Percentiles rank a stretch among this genome's conserved stretches.
Evolutionary conservation across 2,329 filamentous ascomycete genomes (phyloP).

Genomic region (Beauveria caledonica): DNA sequence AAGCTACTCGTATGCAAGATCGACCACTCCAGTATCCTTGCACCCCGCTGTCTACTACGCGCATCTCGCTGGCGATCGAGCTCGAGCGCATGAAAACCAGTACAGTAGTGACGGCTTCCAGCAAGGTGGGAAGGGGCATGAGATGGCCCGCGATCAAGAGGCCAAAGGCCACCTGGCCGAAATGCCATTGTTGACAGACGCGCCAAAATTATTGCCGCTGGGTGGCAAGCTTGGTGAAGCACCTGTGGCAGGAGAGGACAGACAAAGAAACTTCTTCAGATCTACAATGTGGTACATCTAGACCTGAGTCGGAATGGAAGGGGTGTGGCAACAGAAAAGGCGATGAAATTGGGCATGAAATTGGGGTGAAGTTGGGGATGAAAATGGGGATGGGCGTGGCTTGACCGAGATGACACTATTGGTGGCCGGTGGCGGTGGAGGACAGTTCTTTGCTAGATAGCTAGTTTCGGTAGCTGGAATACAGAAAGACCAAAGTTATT

Average conservation of each 20-base stretch:
- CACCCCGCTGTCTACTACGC: constrained; percentile 94
- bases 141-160: constrained; percentile 29
- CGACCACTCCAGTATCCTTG: constrained; percentile 84
- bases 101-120: constrained; percentile 36
- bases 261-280: constrained; percentile 28
- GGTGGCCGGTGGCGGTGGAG: constrained; percentile 9
- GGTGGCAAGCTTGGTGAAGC: constrained; percentile 19
- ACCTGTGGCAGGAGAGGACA: constrained; percentile 21
- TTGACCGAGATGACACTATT: constrained; percentile 1
- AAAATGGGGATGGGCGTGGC: background rate
- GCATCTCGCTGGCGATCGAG: constrained; percentile 77
- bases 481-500: background rate
- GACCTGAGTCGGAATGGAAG: background rate
- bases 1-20: constrained; percentile 86
- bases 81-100: constrained; percentile 60
- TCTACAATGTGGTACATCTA: constrained; percentile 39
- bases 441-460: constrained; percentile 9
- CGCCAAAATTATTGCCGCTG: constrained; percentile 24
- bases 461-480: background rate
- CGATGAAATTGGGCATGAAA: background rate
- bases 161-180: constrained; percentile 29
- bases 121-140: constrained; percentile 35
- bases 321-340: background rate
- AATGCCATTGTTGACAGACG: constrained; percentile 18
- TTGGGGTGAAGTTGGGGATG: background rate